Evolutionary conservation across 1,139 yeast species (phyloP).

Genomic region (Debaryomyces subglobosus): DNA sequence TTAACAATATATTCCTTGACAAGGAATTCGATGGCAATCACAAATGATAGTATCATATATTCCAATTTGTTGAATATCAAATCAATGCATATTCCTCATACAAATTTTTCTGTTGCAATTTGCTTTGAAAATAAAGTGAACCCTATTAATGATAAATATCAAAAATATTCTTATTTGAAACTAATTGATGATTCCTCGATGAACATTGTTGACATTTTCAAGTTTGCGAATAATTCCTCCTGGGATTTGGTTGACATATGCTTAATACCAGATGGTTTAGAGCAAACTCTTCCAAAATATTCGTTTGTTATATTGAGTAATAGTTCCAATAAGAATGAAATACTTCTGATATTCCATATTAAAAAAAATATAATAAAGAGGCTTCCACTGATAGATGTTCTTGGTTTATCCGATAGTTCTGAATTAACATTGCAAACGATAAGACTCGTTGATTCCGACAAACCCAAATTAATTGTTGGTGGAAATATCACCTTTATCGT

Average conservation of each 20-base stretch:
- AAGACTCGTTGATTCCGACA: constrained; percentile 10
- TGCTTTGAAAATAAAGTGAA: constrained; percentile 20
- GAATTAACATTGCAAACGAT: constrained; percentile 16
- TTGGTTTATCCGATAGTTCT: constrained; percentile 16
- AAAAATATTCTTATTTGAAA: constrained; percentile 21
- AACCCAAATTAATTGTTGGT: constrained; percentile 15
- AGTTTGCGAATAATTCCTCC: constrained; percentile 15
- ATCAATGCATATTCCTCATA: constrained; percentile 16
- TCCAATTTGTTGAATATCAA: constrained; percentile 20
- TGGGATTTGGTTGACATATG: constrained; percentile 27
- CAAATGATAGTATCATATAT: constrained; percentile 15
- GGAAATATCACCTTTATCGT: constrained; percentile 20
- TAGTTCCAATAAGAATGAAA: constrained; percentile 12
- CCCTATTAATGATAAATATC: constrained; percentile 17
- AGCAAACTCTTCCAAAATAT: constrained; percentile 8
- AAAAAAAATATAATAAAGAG: constrained; percentile 14
- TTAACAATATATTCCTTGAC: not conserved
- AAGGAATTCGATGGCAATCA: too few species aligned
- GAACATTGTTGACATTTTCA: constrained; percentile 15
- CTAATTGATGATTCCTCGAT: constrained; percentile 20
- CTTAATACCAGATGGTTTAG: constrained; percentile 5
- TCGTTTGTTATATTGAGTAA: constrained; percentile 19
- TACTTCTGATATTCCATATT: constrained; percentile 17
- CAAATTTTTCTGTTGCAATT: constrained; percentile 19
- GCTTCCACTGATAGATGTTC: constrained; percentile 12